phyloP scores from a whole-genome alignment of 441 rosid species.

The Macaranga tanarius region DNA sequence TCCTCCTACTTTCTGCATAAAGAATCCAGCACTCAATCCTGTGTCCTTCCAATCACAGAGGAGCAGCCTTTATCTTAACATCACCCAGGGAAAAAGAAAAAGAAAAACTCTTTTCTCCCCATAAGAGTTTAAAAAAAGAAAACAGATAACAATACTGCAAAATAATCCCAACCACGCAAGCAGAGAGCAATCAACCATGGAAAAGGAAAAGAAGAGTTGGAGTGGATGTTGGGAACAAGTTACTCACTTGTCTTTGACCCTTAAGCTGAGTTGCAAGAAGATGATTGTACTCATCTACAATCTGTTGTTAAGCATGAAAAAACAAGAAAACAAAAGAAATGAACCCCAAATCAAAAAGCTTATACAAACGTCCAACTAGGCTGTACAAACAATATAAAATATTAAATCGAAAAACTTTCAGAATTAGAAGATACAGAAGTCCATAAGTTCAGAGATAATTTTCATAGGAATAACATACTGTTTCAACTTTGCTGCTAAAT shows the following conservation, averaged over 20 bases:
- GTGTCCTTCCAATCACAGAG: not conserved
- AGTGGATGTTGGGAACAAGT: not conserved
- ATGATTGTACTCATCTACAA: conserved; percentile 77
- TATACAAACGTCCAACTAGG: not conserved
- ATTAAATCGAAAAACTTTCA: not conserved
- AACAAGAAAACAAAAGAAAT: conserved; percentile 10
- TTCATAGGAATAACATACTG: conserved; percentile 43
- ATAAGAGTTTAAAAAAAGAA: no score
- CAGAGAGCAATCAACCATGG: conserved; percentile 1
- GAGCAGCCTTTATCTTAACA: no score
- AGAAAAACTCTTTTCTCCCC: no score
- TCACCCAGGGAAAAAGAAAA: no score
- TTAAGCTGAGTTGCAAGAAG: conserved; percentile 85
- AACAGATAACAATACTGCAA: no score
- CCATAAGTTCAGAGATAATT: conserved; percentile 4
- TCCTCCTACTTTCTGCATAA: no score
- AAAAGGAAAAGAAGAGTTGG: not conserved
- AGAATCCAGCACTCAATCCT: not conserved
- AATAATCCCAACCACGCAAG: not conserved
- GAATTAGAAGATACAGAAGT: not conserved
- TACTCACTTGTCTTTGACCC: conserved; percentile 82
- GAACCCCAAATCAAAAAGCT: not conserved
- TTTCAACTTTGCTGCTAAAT: conserved; percentile 84
- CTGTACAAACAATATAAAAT: not conserved
- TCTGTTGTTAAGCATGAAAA: conserved; percentile 42